These are phyloP conservation scores for Stramenopiles sp. DNA, from an alignment of 352 stramenopile species.

Conservation along the genomic window DNA sequence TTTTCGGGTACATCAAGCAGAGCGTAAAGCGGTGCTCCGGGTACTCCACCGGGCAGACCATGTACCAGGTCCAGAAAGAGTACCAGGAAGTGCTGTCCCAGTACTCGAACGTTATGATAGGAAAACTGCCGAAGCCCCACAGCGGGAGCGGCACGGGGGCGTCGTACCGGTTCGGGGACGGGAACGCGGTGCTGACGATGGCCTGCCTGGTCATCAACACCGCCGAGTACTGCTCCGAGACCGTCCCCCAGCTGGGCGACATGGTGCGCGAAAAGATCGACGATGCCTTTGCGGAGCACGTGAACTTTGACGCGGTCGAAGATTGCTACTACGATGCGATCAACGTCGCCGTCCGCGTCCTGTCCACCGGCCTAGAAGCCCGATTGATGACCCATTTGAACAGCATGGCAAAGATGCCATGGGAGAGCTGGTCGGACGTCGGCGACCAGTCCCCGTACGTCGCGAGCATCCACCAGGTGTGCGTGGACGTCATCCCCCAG, in stretches of 20 bases:
- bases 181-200: constrained; percentile 24
- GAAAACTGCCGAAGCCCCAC: constrained; percentile 36
- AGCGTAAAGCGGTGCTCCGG: constrained; percentile 87
- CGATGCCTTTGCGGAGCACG: constrained; percentile 62
- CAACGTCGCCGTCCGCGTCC: constrained; percentile 72
- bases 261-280: constrained; percentile 87
- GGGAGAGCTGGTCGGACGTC: constrained; percentile 72
- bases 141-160: not conserved
- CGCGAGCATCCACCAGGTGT: constrained; percentile 65
- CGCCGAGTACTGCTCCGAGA: constrained; percentile 93
- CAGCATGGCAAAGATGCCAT: constrained; percentile 71
- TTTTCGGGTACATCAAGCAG: constrained; percentile 97
- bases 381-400: constrained; percentile 64
- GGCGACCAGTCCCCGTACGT: constrained; percentile 88
- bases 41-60: constrained; percentile 86
- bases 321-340: constrained; percentile 86
- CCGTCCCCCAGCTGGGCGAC: constrained; percentile 81
- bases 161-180: not conserved
- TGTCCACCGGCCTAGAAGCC: constrained; percentile 73
- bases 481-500: constrained; percentile 67
- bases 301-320: constrained; percentile 75
- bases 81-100: constrained; percentile 62
- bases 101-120: constrained; percentile 48
- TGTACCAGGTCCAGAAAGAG: constrained; percentile 83
- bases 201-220: constrained; percentile 95